phyloP scores from a whole-genome alignment of 495 filamentous ascomycete species.

The Xylaria flabelliformis region DNA sequence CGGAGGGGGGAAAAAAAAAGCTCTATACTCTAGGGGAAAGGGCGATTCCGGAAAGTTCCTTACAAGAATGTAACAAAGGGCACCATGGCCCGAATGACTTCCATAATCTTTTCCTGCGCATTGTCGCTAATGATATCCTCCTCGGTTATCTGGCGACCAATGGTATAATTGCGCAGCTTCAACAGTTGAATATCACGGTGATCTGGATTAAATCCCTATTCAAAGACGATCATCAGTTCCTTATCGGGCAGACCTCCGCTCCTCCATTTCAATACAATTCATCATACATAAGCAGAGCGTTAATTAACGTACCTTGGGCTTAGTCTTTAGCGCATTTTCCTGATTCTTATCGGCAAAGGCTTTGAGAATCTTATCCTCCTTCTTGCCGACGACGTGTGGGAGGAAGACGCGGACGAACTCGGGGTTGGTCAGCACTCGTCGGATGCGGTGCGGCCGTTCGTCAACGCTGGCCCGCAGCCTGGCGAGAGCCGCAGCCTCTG shows the following conservation, averaged over 20 bases:
- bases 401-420: conserved; percentile 69
- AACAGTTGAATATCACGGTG: conserved; percentile 78
- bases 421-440: conserved; percentile 64
- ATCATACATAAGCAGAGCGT: neutral
- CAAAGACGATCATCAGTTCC: conserved; percentile 32
- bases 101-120: conserved; percentile 61
- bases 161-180: conserved; percentile 76
- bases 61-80: conserved; percentile 61
- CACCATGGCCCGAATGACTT: conserved; percentile 64
- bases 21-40: neutral
- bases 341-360: conserved; percentile 72
- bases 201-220: conserved; percentile 68
- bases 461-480: conserved; percentile 75
- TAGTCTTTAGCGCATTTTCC: conserved; percentile 79
- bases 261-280: too few relatives aligned
- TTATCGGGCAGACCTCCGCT: neutral
- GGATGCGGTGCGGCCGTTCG: conserved; percentile 68
- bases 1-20: neutral
- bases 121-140: conserved; percentile 55
- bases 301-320: conserved; percentile 72
- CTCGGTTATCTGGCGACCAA: conserved; percentile 69
- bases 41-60: neutral
- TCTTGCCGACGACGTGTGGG: conserved; percentile 50
- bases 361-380: conserved; percentile 62
- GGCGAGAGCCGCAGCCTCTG: conserved; percentile 60